Evolutionary conservation across 129 eudicot genomes (phyloP).

Genomic region (Cynara cardunculus): DNA sequence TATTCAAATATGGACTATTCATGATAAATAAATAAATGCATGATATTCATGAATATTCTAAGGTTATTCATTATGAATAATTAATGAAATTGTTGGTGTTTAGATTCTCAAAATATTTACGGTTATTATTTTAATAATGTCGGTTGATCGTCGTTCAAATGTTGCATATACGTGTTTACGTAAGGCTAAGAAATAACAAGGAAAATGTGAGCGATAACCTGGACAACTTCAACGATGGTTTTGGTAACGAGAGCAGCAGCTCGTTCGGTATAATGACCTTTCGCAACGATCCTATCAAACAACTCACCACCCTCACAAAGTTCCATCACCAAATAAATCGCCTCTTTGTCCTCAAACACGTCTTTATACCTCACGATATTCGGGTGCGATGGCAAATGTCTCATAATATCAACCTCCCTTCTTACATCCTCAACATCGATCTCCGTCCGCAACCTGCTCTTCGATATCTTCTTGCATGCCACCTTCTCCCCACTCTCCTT

Average conservation of each 20-base stretch:
- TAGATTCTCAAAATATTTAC: neutral
- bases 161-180: no score
- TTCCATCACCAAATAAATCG: constrained; percentile 90
- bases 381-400: constrained; percentile 71
- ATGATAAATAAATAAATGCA: neutral
- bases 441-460: constrained; percentile 66
- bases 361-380: constrained; percentile 79
- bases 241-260: constrained; percentile 84
- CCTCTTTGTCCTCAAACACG: constrained; percentile 79
- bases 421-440: constrained; percentile 82
- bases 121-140: no score
- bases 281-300: constrained; percentile 83
- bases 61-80: neutral
- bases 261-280: constrained; percentile 89
- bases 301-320: constrained; percentile 92
- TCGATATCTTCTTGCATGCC: constrained; percentile 86
- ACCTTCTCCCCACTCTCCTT: constrained; percentile 43
- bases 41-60: neutral
- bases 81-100: neutral
- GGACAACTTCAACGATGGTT: constrained; percentile 82
- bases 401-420: constrained; percentile 91
- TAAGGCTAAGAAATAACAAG: neutral
- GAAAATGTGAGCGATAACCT: constrained; percentile 38
- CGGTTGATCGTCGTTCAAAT: no score
- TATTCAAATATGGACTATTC: neutral